Conservation (phyloP, 2,329 filamentous ascomycete species). For the Aspergillus aculeatinus region DNA sequence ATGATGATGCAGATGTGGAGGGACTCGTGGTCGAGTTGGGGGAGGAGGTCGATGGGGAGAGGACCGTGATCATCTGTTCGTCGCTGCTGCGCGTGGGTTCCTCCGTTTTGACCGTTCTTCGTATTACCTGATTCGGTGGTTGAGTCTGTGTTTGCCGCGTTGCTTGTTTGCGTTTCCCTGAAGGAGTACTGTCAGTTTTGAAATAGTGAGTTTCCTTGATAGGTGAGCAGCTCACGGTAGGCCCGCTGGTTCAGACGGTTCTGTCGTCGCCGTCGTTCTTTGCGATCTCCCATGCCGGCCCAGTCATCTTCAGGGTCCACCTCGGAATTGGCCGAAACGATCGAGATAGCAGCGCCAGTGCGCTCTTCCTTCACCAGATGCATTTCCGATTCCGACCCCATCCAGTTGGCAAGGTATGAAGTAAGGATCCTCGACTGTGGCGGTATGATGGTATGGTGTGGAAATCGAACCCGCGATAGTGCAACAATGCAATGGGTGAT, state of each 20-base stretch:
- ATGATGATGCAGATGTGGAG: neutral
- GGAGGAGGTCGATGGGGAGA: neutral
- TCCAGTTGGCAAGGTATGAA: neutral
- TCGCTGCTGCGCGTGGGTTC: neutral
- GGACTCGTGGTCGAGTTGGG: neutral
- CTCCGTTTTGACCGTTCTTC: neutral
- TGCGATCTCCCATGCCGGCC: conserved; percentile 26
- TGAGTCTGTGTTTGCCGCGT: neutral
- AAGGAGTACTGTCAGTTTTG: too few relatives aligned
- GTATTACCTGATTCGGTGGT: neutral
- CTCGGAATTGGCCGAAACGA: neutral
- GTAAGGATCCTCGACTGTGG: too few relatives aligned
- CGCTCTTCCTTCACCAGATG: neutral
- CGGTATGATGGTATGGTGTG: neutral
- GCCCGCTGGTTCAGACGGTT: conserved; percentile 34
- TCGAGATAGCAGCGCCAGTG: neutral
- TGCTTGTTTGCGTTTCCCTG: conserved; percentile 26
- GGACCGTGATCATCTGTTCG: neutral
- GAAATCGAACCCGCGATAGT: neutral
- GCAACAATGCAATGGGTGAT: neutral
- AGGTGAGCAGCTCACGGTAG: conserved; percentile 22
- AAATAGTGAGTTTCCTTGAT: neutral
- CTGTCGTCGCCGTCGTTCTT: conserved; percentile 29
- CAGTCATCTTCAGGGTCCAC: conserved; percentile 23
- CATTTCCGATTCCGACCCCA: neutral